Evolutionary conservation across 2,329 filamentous ascomycete genomes (phyloP), one percentile per base, ranked within the genome.

Genomic region (Monilinia laxa): DNA sequence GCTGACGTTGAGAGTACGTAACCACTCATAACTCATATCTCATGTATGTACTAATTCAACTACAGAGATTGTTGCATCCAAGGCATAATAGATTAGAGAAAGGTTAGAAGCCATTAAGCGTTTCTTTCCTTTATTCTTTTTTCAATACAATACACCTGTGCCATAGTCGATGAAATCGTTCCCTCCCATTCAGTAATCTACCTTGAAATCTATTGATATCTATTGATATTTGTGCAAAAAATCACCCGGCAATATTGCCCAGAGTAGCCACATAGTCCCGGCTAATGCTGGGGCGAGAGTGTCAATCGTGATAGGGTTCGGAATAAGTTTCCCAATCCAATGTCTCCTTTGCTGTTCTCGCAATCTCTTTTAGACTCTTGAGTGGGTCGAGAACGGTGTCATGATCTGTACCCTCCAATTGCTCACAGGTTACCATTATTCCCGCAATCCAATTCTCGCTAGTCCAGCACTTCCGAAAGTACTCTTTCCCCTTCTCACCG

Each of bases 1-100:
- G 83, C 90, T 72, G 95, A 99, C 81, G 89, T 99, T 78, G 95
- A 99, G 89, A 94, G 93, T 97, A 85, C 79, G 87, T 79, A 35
- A 25, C 52, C n/a, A 20, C 57, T 28, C 16, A 40, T 40, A 9
- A 45, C 63, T 60, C 23, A 62, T 56, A 59, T 18, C 4, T n/a
- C 4, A 23, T 14, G 62, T 53, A 62, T 42, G 40, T 70, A 72
- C 81, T 82, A 78, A 82, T 75, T 4, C 10, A 20, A 16, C 3
- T 20, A 35, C 77, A 89, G 86, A 82, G 79, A 88, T 89, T 75
- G 82, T 88, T 74, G 80, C 84, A 69, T 80, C 85, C 77, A 88
- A 88, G 81, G 79, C 84, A 73, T 81, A 87, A 85, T 88, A 88
- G 80, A 83, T 78, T 75, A 76, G 70, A 72, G 74, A 71, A 71